phyloP scores from a whole-genome alignment of 176 grass and related monocot genomes.

The Musa schizocarpa region DNA sequence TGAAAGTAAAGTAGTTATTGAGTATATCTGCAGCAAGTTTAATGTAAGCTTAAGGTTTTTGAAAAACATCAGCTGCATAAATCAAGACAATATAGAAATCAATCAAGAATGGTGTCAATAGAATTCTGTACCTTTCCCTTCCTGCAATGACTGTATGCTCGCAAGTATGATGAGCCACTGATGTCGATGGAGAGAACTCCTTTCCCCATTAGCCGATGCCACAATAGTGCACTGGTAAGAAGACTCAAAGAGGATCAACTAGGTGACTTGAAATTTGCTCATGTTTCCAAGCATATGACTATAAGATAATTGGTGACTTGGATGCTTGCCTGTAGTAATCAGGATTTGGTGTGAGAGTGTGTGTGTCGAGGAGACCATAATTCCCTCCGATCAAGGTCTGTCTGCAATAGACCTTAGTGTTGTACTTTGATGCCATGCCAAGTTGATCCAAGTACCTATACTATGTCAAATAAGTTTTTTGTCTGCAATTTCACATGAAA shows the following conservation, averaged over 20 bases:
- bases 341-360: slow-evolving; percentile 77
- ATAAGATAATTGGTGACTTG: neutral
- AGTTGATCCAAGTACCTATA: slow-evolving; percentile 96
- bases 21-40: no score
- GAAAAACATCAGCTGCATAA: no score
- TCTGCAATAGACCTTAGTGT: slow-evolving; percentile 89
- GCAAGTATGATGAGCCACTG: slow-evolving; percentile 63
- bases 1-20: no score
- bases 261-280: neutral
- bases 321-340: slow-evolving; percentile 85
- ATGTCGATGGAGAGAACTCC: slow-evolving; percentile 67
- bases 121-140: slow-evolving; percentile 52
- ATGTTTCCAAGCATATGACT: neutral
- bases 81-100: no score
- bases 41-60: no score
- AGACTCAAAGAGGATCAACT: neutral
- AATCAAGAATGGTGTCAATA: neutral
- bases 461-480: slow-evolving; percentile 2
- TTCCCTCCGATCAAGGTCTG: slow-evolving; percentile 86
- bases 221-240: slow-evolving; percentile 67
- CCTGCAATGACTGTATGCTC: slow-evolving; percentile 73
- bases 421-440: slow-evolving; percentile 80
- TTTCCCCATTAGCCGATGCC: slow-evolving; percentile 81
- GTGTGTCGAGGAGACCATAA: slow-evolving; percentile 87
- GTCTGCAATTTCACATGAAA: neutral